Conservation (phyloP, 2,329 filamentous ascomycete species). For the Cladosporium oxysporum region DNA sequence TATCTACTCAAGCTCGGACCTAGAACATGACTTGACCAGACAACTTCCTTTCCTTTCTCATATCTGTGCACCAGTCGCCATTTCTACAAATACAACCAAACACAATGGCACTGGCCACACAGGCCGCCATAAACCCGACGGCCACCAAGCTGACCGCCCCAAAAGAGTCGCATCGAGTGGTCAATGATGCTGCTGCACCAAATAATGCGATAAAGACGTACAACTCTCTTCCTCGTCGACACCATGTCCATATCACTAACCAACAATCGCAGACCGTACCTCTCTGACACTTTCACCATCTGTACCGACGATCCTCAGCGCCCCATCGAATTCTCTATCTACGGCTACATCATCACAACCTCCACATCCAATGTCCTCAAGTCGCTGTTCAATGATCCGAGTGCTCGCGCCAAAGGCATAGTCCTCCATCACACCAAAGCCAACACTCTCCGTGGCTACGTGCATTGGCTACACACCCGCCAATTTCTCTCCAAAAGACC, state of each 20-base stretch:
- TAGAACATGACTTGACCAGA: too few relatives aligned
- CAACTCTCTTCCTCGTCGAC: background rate
- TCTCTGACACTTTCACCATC: background rate
- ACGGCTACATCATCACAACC: background rate
- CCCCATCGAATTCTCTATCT: background rate
- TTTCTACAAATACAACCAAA: too few relatives aligned
- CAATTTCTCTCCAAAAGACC: background rate
- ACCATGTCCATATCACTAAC: background rate
- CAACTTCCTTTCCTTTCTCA: too few relatives aligned
- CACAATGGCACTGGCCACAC: too few relatives aligned
- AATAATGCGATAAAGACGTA: too few relatives aligned
- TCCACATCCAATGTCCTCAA: background rate
- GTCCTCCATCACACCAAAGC: background rate
- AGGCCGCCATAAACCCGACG: too few relatives aligned
- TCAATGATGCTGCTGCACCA: background rate
- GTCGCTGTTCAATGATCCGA: background rate
- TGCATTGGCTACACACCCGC: background rate
- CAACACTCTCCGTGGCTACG: background rate
- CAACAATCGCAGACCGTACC: background rate
- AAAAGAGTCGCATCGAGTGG: background rate
- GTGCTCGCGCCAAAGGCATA: background rate
- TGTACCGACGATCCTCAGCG: background rate
- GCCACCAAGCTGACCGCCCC: too few relatives aligned
- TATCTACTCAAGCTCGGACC: too few relatives aligned
- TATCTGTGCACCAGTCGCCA: too few relatives aligned